phyloP scores from a whole-genome alignment of 768 basidiomycete genomes.

The Candolleomyces eurysporus region DNA sequence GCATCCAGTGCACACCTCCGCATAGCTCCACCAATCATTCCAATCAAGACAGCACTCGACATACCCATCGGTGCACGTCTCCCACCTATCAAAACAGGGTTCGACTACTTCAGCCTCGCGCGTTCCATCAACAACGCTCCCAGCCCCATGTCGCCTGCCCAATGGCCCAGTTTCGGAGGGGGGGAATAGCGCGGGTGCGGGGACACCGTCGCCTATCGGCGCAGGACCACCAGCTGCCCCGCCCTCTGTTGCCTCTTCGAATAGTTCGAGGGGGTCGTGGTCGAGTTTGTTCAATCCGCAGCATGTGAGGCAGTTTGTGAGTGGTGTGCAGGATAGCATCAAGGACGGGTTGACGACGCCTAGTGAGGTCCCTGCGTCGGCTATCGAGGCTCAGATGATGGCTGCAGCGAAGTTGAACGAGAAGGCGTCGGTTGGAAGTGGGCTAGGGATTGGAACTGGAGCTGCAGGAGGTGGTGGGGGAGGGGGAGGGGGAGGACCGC shows the following conservation, averaged over 20 bases:
- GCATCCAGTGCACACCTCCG: constrained; percentile 7
- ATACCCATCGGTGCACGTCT: constrained; percentile 8
- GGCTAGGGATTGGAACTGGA: neutral
- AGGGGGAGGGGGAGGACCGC: neutral
- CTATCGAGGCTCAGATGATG: constrained; percentile 10
- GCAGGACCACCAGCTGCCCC: constrained; percentile 27
- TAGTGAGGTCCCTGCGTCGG: constrained; percentile 18
- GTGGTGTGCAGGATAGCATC: constrained; percentile 53
- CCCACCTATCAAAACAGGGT: constrained; percentile 19
- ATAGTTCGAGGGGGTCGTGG: constrained; percentile 77
- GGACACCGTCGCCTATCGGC: constrained; percentile 41
- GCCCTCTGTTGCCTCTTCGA: constrained; percentile 48
- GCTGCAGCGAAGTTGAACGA: constrained; percentile 13
- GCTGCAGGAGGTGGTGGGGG: neutral
- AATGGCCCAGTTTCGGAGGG: constrained; percentile 20
- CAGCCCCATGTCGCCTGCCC: constrained; percentile 45
- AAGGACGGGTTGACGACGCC: constrained; percentile 43
- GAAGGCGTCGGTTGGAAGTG: neutral
- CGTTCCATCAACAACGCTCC: constrained; percentile 33
- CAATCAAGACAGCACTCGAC: constrained; percentile 1
- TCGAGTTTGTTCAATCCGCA: constrained; percentile 72
- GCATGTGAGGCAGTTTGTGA: constrained; percentile 67
- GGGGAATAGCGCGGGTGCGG: constrained; percentile 21
- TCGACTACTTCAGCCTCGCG: constrained; percentile 62
- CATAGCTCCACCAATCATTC: constrained; percentile 3